A percentile compares a stretch with the other conserved stretches of the same genome.
phyloP scores from a whole-genome alignment of 495 filamentous ascomycete genomes.

The Staphylotrichum longicolle region DNA sequence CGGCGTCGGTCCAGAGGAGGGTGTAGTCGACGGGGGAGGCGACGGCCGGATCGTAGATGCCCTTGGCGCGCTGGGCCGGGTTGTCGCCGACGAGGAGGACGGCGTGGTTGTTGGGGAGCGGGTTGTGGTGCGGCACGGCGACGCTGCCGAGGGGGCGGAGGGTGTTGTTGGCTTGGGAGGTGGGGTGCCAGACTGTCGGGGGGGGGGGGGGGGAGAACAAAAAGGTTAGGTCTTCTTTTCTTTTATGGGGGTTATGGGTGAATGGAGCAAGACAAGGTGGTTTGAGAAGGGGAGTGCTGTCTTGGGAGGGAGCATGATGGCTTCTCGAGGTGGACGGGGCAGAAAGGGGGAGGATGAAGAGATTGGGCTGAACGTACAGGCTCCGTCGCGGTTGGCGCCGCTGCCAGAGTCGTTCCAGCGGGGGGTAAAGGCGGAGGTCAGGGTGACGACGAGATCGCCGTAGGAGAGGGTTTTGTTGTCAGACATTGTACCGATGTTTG shows the following conservation, averaged over 20 bases:
- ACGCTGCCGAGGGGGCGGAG: constrained; percentile 10
- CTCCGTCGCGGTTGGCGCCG: constrained; percentile 4
- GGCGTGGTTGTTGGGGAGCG: not conserved
- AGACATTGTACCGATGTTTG: no score
- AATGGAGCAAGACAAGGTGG: no score
- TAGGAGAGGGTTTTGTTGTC: not conserved
- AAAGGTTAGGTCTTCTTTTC: no score
- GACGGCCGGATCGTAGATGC: not conserved
- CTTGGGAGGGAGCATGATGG: no score
- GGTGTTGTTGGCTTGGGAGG: not conserved
- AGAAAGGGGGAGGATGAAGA: no score
- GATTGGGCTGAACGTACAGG: not conserved
- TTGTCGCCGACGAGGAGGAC: constrained; percentile 11
- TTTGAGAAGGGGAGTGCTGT: no score
- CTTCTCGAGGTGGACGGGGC: no score
- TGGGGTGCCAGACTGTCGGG: constrained; percentile 9
- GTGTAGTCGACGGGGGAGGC: not conserved
- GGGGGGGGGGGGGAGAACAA: no score
- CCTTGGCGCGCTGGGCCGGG: not conserved
- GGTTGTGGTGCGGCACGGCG: not conserved
- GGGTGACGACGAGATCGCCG: not conserved
- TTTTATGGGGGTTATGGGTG: no score
- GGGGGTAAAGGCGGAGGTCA: not conserved
- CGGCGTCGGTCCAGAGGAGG: constrained; percentile 1
- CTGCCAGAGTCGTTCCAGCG: constrained; percentile 2